Conservation (phyloP, 1,139 yeast species). For the Suhomyces bolitotheri region DNA sequence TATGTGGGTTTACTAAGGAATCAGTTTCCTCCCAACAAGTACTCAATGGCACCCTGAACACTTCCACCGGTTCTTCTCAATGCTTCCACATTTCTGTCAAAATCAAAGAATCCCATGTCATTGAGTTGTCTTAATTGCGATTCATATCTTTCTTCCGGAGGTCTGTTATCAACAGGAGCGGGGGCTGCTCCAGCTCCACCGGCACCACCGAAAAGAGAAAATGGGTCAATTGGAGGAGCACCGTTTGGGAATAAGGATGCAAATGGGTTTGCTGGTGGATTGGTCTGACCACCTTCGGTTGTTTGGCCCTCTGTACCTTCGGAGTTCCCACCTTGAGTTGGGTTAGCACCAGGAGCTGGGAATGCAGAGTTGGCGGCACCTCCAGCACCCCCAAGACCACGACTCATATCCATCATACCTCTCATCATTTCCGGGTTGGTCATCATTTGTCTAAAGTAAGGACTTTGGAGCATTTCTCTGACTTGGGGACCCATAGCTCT, state of each 20-base stretch:
- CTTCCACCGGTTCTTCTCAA: conserved; percentile 94
- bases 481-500: conserved; percentile 89
- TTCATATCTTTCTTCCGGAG: conserved; percentile 95
- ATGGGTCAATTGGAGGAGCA: conserved; percentile 20
- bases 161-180: conserved; percentile 70
- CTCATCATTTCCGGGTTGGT: conserved; percentile 85
- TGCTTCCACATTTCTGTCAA: conserved; percentile 88
- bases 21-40: conserved; percentile 51
- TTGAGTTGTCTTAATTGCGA: conserved; percentile 88
- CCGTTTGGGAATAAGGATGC: conserved; percentile 41
- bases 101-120: conserved; percentile 95
- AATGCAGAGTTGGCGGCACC: conserved; percentile 30
- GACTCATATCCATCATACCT: conserved; percentile 74
- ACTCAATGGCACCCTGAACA: conserved; percentile 95
- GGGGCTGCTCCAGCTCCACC: conserved; percentile 27
- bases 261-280: conserved; percentile 37
- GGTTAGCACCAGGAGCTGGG: conserved; percentile 59
- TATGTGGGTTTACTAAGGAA: too few relatives aligned
- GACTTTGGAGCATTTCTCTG: conserved; percentile 81
- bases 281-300: conserved; percentile 11
- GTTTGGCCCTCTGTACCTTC: conserved; percentile 9
- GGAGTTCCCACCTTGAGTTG: conserved; percentile 27
- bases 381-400: conserved; percentile 34
- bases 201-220: conserved; percentile 25
- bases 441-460: conserved; percentile 80